Evolutionary conservation across 78 protist species (phyloP).

Genomic region (Isochrysis galbana): DNA sequence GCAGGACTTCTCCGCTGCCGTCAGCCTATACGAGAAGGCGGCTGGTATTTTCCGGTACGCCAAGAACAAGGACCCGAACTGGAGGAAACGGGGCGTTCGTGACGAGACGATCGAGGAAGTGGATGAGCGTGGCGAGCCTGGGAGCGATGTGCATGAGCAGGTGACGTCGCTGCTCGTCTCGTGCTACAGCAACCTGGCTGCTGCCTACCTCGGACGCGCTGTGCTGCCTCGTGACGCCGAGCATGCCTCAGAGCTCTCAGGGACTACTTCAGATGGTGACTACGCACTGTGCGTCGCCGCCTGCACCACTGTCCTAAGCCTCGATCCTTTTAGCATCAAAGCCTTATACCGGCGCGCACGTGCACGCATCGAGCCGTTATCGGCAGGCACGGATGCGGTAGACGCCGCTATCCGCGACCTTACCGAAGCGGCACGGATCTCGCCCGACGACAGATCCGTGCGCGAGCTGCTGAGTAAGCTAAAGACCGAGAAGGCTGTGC

Average conservation of each 20-base stretch:
- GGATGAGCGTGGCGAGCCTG: background rate
- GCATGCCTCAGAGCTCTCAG: no score
- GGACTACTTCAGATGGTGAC: no score
- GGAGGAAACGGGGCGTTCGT: background rate
- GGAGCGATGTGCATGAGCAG: background rate
- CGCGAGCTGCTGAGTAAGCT: background rate
- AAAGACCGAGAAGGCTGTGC: background rate
- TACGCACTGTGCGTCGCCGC: background rate
- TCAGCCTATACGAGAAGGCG: background rate
- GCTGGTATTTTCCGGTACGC: background rate
- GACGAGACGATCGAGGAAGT: background rate
- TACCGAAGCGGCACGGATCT: background rate
- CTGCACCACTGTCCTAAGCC: background rate
- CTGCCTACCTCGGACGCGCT: background rate
- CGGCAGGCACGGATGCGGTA: background rate
- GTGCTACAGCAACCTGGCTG: conserved; percentile 11
- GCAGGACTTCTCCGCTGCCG: background rate
- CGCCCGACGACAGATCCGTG: background rate
- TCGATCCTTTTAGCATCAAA: background rate
- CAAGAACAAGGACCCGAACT: background rate
- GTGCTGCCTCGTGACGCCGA: no score
- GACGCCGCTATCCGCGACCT: background rate
- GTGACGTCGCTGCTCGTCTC: background rate
- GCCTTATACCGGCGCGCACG: conserved; percentile 27
- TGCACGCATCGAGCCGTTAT: background rate